These are phyloP conservation scores for Penicillium sp. DNA, from an alignment of 2,329 filamentous ascomycete genomes.

Conservation along the genomic window DNA sequence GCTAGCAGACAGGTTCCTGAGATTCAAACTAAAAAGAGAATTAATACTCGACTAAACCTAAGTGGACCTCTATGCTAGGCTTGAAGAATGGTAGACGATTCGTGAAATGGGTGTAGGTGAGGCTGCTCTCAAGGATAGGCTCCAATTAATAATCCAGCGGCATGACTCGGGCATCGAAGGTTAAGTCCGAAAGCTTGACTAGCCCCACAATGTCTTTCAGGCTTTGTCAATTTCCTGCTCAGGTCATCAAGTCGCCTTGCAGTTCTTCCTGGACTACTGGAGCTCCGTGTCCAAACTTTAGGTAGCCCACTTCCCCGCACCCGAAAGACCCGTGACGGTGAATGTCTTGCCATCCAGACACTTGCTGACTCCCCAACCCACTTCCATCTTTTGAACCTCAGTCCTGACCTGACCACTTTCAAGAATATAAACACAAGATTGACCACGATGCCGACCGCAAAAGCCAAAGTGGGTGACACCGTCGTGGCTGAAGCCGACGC, in stretches of 20 bases:
- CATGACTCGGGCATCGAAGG: neutral
- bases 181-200: neutral
- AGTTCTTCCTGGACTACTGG: too few species aligned
- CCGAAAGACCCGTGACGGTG: neutral
- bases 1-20: neutral
- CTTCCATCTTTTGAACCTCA: neutral
- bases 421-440: neutral
- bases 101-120: neutral
- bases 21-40: neutral
- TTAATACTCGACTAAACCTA: neutral
- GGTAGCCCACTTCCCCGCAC: neutral
- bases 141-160: neutral
- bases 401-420: neutral
- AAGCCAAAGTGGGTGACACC: slow-evolving; percentile 52
- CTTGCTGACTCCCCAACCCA: neutral
- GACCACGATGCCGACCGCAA: slow-evolving; percentile 41
- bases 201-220: neutral
- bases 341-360: neutral
- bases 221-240: neutral
- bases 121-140: neutral
- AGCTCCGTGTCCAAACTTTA: neutral
- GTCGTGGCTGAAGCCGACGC: slow-evolving; percentile 53
- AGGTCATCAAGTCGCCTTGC: too few species aligned
- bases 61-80: neutral
- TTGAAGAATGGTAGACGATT: neutral